phyloP scores from a whole-genome alignment of 2,329 filamentous ascomycete genomes.

The Aureobasidium lini region DNA sequence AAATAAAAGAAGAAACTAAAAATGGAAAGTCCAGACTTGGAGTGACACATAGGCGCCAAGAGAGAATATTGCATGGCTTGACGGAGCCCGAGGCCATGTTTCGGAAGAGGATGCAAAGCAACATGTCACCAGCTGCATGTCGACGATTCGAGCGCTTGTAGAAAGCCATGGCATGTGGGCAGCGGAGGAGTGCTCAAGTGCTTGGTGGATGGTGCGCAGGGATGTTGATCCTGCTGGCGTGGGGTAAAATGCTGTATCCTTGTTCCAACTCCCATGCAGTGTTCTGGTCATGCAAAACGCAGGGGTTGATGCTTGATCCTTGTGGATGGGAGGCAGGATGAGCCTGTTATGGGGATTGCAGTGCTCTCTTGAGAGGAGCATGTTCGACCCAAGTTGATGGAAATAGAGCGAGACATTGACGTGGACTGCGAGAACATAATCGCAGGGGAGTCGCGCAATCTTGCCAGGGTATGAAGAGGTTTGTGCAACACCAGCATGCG shows the following conservation, averaged over 20 bases:
- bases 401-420: background rate
- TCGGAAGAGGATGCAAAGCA: background rate
- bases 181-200: too few relatives aligned
- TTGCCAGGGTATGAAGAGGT: background rate
- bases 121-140: conserved; percentile 1
- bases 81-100: background rate
- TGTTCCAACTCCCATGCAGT: background rate
- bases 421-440: background rate
- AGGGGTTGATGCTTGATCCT: background rate
- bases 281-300: background rate
- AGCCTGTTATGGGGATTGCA: background rate
- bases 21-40: background rate
- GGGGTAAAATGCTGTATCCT: too few relatives aligned
- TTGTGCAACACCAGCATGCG: background rate
- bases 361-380: background rate
- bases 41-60: background rate
- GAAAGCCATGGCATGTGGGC: background rate
- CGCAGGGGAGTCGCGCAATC: too few relatives aligned
- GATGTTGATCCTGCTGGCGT: too few relatives aligned
- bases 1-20: background rate
- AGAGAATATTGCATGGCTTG: background rate
- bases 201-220: too few relatives aligned
- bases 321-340: background rate
- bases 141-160: background rate
- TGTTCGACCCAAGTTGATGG: background rate